These are phyloP conservation scores for Papiliotrema laurentii DNA, from an alignment of 1,284 basidiomycete species.

Conservation along the genomic window DNA sequence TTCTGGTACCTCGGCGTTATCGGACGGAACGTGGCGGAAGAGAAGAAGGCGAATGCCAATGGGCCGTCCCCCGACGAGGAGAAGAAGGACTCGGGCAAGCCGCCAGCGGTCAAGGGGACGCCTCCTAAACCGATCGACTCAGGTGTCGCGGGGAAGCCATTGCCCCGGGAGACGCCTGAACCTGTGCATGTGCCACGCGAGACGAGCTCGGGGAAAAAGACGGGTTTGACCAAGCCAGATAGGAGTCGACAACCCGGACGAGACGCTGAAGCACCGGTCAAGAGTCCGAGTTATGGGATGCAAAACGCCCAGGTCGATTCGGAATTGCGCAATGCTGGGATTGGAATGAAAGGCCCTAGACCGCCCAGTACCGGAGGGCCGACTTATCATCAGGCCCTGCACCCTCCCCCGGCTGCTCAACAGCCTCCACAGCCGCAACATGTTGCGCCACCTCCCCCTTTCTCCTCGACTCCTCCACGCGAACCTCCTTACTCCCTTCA, in stretches of 20 bases:
- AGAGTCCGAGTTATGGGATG: constrained; percentile 85
- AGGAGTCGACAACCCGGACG: constrained; percentile 49
- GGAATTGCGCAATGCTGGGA: constrained; percentile 50
- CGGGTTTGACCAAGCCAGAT: constrained; percentile 43
- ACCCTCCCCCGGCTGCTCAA: neutral
- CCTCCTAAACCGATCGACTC: constrained; percentile 36
- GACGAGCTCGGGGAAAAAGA: constrained; percentile 21
- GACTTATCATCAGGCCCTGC: constrained; percentile 13
- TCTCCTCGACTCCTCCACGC: neutral
- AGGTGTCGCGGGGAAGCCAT: constrained; percentile 48
- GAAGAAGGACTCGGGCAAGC: constrained; percentile 24
- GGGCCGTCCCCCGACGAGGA: constrained; percentile 35
- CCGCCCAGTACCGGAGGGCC: constrained; percentile 1
- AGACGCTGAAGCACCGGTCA: constrained; percentile 77
- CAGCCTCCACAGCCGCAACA: neutral
- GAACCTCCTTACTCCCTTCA: constrained; percentile 6
- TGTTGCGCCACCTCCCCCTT: neutral
- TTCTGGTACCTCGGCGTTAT: constrained; percentile 99
- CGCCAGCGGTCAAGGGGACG: constrained; percentile 42
- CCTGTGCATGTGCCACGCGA: constrained; percentile 5
- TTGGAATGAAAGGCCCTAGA: constrained; percentile 6
- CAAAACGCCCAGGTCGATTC: constrained; percentile 88
- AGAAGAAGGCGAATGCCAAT: constrained; percentile 50
- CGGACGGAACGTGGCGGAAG: constrained; percentile 60
- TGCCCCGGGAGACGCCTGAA: constrained; percentile 32